Percentiles rank a stretch among this genome's conserved stretches.
phyloP scores from a whole-genome alignment of 2,329 filamentous ascomycete species.

The Cryphonectria radicalis region DNA sequence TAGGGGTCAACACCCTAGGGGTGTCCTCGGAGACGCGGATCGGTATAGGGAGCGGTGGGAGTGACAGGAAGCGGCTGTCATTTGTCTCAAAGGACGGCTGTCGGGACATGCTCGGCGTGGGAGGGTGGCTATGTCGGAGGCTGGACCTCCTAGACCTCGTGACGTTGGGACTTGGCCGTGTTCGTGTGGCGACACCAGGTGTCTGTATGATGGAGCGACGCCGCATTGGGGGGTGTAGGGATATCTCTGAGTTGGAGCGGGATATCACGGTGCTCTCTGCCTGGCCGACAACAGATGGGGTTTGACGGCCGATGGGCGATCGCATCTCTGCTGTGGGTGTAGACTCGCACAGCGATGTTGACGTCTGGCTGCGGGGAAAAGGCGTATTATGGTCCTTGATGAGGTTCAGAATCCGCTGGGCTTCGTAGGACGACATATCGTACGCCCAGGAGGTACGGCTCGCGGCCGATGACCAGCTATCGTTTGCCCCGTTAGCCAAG shows the following conservation, averaged over 20 bases:
- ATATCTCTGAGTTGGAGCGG: conserved; percentile 52
- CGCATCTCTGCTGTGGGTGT: conserved; percentile 39
- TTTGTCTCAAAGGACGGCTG: conserved; percentile 46
- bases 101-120: conserved; percentile 44
- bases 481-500: conserved; percentile 21
- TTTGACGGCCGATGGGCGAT: conserved; percentile 41
- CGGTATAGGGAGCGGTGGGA: conserved; percentile 37
- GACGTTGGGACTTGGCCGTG: conserved; percentile 32
- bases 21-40: conserved; percentile 33
- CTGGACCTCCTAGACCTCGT: conserved; percentile 39
- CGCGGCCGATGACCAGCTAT: conserved; percentile 39
- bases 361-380: conserved; percentile 20
- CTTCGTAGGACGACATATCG: conserved; percentile 50
- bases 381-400: conserved; percentile 36
- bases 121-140: conserved; percentile 45
- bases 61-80: conserved; percentile 40
- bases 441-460: conserved; percentile 48
- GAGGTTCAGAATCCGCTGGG: conserved; percentile 48
- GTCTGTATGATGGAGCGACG: conserved; percentile 53
- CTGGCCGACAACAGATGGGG: conserved; percentile 40
- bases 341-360: conserved; percentile 23
- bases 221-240: conserved; percentile 52
- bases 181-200: conserved; percentile 55
- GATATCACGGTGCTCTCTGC: conserved; percentile 38
- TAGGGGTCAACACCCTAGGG: conserved; percentile 52